phyloP scores from a whole-genome alignment of 2,329 filamentous ascomycete genomes.

The Aaosphaeria arxii region DNA sequence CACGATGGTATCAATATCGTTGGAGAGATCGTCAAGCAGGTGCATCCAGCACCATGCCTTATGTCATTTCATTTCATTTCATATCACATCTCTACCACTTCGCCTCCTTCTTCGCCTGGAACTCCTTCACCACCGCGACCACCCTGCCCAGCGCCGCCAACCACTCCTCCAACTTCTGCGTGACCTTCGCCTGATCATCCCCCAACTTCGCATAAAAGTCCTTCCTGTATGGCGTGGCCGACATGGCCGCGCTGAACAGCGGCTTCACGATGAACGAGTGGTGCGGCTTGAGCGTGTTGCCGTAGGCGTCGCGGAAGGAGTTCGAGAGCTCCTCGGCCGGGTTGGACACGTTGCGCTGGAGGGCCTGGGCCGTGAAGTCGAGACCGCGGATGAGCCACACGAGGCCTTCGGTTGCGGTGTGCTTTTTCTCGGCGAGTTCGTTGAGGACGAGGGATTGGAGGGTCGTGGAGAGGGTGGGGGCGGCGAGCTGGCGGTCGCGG shows the following conservation, averaged over 20 bases:
- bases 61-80: neutral
- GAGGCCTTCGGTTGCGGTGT: constrained; percentile 82
- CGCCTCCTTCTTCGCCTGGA: constrained; percentile 27
- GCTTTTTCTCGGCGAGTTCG: constrained; percentile 87
- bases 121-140: constrained; percentile 70
- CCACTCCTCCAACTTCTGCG: constrained; percentile 65
- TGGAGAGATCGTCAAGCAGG: neutral
- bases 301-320: constrained; percentile 86
- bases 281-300: constrained; percentile 82
- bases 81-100: constrained; percentile 3
- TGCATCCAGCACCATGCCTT: neutral
- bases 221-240: constrained; percentile 85
- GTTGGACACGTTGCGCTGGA: constrained; percentile 72
- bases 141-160: constrained; percentile 74
- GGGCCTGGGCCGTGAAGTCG: constrained; percentile 86
- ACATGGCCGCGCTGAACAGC: constrained; percentile 90
- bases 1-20: too few species aligned
- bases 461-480: constrained; percentile 74
- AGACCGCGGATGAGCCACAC: constrained; percentile 89
- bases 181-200: constrained; percentile 60
- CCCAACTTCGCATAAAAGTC: constrained; percentile 92
- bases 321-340: constrained; percentile 70
- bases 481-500: constrained; percentile 73
- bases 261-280: constrained; percentile 89
- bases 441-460: constrained; percentile 82